A percentile compares a stretch with the other conserved stretches of the same genome.
Evolutionary conservation across 1,284 basidiomycete species (phyloP).

Genomic region (Trametes sp.): DNA sequence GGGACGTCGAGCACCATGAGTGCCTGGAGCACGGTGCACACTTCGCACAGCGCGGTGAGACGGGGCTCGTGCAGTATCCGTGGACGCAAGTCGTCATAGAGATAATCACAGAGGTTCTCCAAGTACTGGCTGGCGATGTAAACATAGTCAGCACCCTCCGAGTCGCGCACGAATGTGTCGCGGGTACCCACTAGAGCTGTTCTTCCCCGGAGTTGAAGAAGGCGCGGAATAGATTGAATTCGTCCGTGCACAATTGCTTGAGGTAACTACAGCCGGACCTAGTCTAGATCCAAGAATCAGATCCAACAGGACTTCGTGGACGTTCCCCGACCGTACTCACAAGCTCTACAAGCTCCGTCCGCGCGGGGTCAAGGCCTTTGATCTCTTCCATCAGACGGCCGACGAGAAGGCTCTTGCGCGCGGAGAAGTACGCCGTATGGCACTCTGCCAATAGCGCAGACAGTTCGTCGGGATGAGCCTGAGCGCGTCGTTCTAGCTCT

Average conservation of each 20-base stretch:
- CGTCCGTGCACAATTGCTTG: conserved; percentile 88
- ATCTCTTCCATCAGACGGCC: conserved; percentile 82
- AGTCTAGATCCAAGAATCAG: conserved; percentile 58
- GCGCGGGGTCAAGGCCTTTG: conserved; percentile 76
- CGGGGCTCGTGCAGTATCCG: conserved; percentile 91
- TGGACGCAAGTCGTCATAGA: conserved; percentile 93
- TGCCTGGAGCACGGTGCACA: conserved; percentile 93
- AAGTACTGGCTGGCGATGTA: conserved; percentile 72
- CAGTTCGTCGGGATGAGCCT: conserved; percentile 79
- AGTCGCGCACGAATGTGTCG: conserved; percentile 7
- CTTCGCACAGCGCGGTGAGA: conserved; percentile 87
- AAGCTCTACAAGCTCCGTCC: conserved; percentile 86
- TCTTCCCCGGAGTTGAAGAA: conserved; percentile 90
- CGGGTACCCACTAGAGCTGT: conserved; percentile 77
- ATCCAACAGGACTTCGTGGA: not conserved
- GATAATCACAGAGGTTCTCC: conserved; percentile 89
- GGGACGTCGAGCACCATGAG: conserved; percentile 89
- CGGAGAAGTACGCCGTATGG: conserved; percentile 80
- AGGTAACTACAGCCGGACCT: conserved; percentile 89
- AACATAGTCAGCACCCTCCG: conserved; percentile 5
- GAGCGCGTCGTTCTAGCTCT: conserved; percentile 84
- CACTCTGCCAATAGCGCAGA: conserved; percentile 83
- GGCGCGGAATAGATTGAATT: conserved; percentile 83
- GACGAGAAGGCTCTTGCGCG: conserved; percentile 75
- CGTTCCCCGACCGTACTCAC: conserved; percentile 51